Conservation (phyloP, 768 basidiomycete species). For the Mycena latifolia region DNA sequence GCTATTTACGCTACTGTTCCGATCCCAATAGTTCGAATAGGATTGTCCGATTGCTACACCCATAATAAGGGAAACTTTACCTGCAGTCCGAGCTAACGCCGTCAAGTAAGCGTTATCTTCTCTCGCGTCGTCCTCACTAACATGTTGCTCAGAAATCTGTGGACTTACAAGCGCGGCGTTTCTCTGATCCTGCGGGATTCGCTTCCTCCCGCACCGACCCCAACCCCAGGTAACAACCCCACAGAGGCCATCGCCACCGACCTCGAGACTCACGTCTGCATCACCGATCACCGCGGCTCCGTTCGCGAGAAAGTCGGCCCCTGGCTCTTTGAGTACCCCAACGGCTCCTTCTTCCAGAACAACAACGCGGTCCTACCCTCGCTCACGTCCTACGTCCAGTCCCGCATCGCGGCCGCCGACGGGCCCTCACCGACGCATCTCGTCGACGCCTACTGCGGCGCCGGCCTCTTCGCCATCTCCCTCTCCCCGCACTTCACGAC, state of each 20-base stretch:
- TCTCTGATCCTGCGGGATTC: conserved; percentile 94
- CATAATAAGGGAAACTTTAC: conserved; percentile 78
- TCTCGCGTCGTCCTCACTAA: conserved; percentile 38
- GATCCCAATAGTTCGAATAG: conserved; percentile 57
- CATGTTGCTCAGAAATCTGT: conserved; percentile 72
- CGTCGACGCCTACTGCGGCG: conserved; percentile 95
- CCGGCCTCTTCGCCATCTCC: conserved; percentile 88
- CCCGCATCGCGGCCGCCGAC: conserved; percentile 64
- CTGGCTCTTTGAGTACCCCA: conserved; percentile 86
- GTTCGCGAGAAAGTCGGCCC: conserved; percentile 90
- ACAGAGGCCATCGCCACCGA: conserved; percentile 51
- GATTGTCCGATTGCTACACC: conserved; percentile 94
- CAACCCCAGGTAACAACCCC: not conserved
- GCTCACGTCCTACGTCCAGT: conserved; percentile 85
- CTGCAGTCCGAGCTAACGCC: conserved; percentile 72
- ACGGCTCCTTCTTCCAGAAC: conserved; percentile 97
- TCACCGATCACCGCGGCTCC: conserved; percentile 84
- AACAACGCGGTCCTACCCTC: conserved; percentile 93
- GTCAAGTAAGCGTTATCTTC: conserved; percentile 62
- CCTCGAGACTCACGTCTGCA: conserved; percentile 76
- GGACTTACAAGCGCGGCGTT: conserved; percentile 87
- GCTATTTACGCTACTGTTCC: conserved; percentile 13
- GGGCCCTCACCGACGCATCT: conserved; percentile 76
- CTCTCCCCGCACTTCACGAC: conserved; percentile 79
- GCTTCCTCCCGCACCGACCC: conserved; percentile 55